These are phyloP conservation scores for Gremmenia infestans DNA, from an alignment of 2,329 filamentous ascomycete species.

Conservation along the genomic window DNA sequence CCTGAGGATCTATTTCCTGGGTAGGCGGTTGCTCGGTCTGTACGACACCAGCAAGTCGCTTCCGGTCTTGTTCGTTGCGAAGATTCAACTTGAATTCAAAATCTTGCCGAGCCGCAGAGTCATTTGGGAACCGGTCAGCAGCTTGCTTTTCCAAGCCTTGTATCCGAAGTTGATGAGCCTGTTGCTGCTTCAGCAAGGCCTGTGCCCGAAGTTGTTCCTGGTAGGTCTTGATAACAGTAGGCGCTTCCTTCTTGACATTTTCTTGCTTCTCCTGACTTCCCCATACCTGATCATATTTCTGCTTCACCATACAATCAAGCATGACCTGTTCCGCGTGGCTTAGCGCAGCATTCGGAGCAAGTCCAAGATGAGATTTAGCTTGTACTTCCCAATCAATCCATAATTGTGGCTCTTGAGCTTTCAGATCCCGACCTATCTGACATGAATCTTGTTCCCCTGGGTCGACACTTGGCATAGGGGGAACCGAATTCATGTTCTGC, in stretches of 20 bases:
- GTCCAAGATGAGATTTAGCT: background rate
- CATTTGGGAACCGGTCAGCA: too few relatives aligned
- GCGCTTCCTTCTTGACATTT: background rate
- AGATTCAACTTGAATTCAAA: too few relatives aligned
- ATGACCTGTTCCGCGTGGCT: background rate
- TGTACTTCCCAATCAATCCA: background rate
- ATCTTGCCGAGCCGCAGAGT: too few relatives aligned
- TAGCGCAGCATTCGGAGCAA: background rate
- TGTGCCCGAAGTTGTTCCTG: background rate
- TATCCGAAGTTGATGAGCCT: too few relatives aligned
- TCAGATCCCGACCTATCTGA: background rate
- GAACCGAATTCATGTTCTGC: background rate
- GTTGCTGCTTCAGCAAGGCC: too few relatives aligned
- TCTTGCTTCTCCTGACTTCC: background rate
- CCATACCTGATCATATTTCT: background rate
- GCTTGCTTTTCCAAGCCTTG: too few relatives aligned
- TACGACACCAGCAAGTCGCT: too few relatives aligned
- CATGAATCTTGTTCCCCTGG: too few relatives aligned
- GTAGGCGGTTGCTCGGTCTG: too few relatives aligned
- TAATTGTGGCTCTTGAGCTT: background rate
- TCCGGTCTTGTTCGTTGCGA: too few relatives aligned
- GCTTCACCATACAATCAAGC: background rate
- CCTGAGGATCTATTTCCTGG: conserved; percentile 26
- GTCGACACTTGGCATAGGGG: too few relatives aligned
- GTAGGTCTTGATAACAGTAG: background rate